These are phyloP conservation scores for Ephemerocybe angulata DNA, from an alignment of 768 basidiomycete genomes.

Conservation along the genomic window DNA sequence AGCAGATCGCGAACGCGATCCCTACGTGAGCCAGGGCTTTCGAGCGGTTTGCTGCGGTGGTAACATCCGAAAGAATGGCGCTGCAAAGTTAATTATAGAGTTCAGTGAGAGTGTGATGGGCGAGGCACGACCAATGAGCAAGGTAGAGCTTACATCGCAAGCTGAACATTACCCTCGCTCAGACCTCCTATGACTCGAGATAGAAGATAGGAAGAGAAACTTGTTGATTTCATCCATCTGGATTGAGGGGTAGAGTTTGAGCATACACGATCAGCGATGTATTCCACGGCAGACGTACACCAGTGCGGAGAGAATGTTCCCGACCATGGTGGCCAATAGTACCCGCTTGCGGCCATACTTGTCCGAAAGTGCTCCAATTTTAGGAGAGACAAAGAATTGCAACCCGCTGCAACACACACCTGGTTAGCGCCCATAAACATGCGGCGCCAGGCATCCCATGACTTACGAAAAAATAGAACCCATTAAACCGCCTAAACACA, in stretches of 20 bases:
- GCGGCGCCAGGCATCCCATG: constrained; percentile 10
- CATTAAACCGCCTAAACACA: constrained; percentile 70
- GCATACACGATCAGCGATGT: background rate
- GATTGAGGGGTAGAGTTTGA: background rate
- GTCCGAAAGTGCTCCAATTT: constrained; percentile 83
- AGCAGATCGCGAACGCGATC: constrained; percentile 94
- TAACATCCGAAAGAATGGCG: constrained; percentile 91
- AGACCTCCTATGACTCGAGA: constrained; percentile 90
- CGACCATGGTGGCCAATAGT: constrained; percentile 84
- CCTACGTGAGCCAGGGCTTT: constrained; percentile 89
- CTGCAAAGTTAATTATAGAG: constrained; percentile 34
- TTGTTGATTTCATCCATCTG: constrained; percentile 88
- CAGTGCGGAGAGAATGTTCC: constrained; percentile 87
- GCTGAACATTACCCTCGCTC: constrained; percentile 95
- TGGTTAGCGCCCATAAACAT: background rate
- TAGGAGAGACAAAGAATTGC: constrained; percentile 81
- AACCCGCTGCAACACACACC: constrained; percentile 49
- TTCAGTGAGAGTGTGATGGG: background rate
- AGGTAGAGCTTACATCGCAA: constrained; percentile 70
- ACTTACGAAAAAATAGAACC: constrained; percentile 90
- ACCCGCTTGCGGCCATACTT: constrained; percentile 84
- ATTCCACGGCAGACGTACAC: constrained; percentile 49
- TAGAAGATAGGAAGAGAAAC: constrained; percentile 85
- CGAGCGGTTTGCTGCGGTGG: constrained; percentile 73
- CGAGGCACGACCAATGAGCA: background rate